Base-by-base conservation (phyloP, 2,329 filamentous ascomycete genomes). In the Fusarium beomiforme region DNA sequence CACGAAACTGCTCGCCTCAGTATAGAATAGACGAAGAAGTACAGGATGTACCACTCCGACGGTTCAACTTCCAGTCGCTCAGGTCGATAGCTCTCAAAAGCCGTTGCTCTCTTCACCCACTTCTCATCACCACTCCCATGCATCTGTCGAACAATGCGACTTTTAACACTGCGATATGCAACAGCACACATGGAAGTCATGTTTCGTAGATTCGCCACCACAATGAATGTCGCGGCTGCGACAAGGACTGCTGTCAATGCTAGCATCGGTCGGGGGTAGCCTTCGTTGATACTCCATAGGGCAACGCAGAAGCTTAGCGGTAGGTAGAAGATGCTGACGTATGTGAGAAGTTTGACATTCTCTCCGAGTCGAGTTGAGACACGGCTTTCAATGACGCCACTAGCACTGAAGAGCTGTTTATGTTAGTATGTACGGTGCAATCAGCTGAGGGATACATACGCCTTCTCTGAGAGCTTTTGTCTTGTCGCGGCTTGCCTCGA, bases 291-390 rank as follows among this genome's bases (percentile, higher is more conserved):
- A 43, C 64, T 68, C 69, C 69, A 70, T 3, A 67, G 51, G 1
- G 67, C 63, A 8, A 64, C 71, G 59, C 77, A 78, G 56, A 82
- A 81, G 14, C 79, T 74, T 8, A 83, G 64, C 0, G 81, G 81
- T 1, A 83, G 74, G 57, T 79, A 83, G 53, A 83, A 82, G n/a
- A 82, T 81, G 56, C 79, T 82, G 23, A 83, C 79, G 34, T 79
- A 79, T 19, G 81, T 82, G 44, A 83, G 74, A 0, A 83, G 73
- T 36, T 79, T 78, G 14, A 83, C 77, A 36, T 82, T 82, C 42
- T 81, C 72, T 1, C 78, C 77, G 1, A 81, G 67, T 26, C 69
- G 70, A 2, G 76, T 62, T 4, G 59, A 62, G 10, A 62, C 54
- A 5, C 59, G 29, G 0, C 42, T 62, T 19, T 62, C 34, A 16